These are phyloP conservation scores for Heterobasidion occidentale DNA, from an alignment of 1,284 basidiomycete genomes.

Conservation along the genomic window DNA sequence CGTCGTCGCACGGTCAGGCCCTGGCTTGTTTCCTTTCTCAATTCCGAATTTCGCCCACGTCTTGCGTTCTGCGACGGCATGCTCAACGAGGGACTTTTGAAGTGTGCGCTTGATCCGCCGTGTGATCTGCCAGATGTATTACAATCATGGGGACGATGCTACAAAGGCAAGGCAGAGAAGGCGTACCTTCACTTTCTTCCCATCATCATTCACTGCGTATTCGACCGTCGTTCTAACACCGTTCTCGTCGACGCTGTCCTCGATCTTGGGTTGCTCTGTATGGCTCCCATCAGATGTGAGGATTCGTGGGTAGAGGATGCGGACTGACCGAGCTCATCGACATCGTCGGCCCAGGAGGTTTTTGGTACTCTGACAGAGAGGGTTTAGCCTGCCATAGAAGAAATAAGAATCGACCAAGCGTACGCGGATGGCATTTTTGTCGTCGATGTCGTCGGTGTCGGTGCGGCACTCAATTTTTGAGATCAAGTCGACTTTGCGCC, in stretches of 20 bases:
- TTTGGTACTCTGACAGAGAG: constrained; percentile 26
- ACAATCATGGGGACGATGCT: not conserved
- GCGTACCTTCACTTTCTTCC: constrained; percentile 88
- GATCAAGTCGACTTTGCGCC: not conserved
- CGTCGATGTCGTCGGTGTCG: not conserved
- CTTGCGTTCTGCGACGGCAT: constrained; percentile 89
- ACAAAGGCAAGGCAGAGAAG: not conserved
- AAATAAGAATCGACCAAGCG: not conserved
- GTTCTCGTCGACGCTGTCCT: constrained; percentile 79
- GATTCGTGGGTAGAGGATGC: not conserved
- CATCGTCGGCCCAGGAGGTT: constrained; percentile 80
- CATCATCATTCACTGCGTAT: constrained; percentile 84
- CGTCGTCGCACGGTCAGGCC: constrained; percentile 92
- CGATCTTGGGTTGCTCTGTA: constrained; percentile 33
- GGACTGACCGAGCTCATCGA: constrained; percentile 60
- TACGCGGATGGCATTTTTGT: constrained; percentile 4
- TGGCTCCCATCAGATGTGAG: not conserved
- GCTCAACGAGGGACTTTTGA: constrained; percentile 90
- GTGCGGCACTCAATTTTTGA: not conserved
- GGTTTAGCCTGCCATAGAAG: not conserved
- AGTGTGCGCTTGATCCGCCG: constrained; percentile 83
- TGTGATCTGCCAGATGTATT: constrained; percentile 52
- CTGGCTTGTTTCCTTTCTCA: constrained; percentile 83
- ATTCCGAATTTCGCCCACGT: constrained; percentile 93
- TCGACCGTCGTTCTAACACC: constrained; percentile 85